Percentiles rank a stretch among this genome's conserved stretches.
phyloP scores from a whole-genome alignment of 169 alveolate genomes.

The Cryptosporidium meleagridis region DNA sequence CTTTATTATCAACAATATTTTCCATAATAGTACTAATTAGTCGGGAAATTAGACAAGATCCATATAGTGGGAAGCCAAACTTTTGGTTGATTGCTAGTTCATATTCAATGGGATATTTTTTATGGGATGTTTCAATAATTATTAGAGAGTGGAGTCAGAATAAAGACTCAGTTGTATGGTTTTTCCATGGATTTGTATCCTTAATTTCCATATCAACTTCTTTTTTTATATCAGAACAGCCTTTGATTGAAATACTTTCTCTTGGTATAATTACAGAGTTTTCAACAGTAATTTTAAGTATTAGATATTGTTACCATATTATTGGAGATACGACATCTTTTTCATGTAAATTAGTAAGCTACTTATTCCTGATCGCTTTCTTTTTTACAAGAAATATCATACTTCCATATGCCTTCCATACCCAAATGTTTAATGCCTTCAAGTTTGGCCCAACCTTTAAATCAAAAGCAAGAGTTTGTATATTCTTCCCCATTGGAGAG shows the following conservation, averaged over 20 bases:
- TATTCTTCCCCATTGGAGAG: slow-evolving; percentile 64
- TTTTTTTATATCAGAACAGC: slow-evolving; percentile 43
- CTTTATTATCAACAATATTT: slow-evolving; percentile 36
- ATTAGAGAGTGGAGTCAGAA: slow-evolving; percentile 63
- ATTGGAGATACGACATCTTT: slow-evolving; percentile 44
- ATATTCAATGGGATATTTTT: slow-evolving; percentile 63
- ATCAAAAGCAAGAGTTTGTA: slow-evolving; percentile 11
- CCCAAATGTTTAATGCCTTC: slow-evolving; percentile 35
- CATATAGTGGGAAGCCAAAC: slow-evolving; percentile 55
- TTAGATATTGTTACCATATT: slow-evolving; percentile 65
- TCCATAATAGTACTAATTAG: slow-evolving; percentile 3
- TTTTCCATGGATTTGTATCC: slow-evolving; percentile 70
- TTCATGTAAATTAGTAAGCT: slow-evolving; percentile 57
- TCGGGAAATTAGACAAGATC: slow-evolving; percentile 43
- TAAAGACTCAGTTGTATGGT: slow-evolving; percentile 67
- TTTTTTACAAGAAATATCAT: slow-evolving; percentile 54
- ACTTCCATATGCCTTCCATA: slow-evolving; percentile 39
- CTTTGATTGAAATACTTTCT: slow-evolving; percentile 40
- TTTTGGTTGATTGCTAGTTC: slow-evolving; percentile 47
- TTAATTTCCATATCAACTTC: slow-evolving; percentile 28
- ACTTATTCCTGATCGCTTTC: slow-evolving; percentile 38
- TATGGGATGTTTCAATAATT: slow-evolving; percentile 57
- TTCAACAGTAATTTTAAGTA: slow-evolving; percentile 50
- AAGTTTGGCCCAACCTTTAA: slow-evolving; percentile 21
- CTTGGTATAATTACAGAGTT: slow-evolving; percentile 63